phyloP scores from a whole-genome alignment of 345 rosid species.

The Eucalyptus albens region DNA sequence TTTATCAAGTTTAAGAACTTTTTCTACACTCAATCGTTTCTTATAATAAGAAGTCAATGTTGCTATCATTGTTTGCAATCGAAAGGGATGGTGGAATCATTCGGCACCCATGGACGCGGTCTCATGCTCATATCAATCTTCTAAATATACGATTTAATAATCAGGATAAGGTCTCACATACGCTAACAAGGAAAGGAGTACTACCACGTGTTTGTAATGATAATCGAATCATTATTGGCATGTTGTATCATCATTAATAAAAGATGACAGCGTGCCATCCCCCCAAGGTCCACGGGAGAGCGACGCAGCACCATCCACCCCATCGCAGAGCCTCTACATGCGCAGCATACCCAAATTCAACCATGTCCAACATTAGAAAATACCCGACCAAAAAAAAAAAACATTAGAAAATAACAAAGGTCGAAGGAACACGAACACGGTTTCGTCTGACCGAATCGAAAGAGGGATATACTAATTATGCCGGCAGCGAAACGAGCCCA shows the following conservation, averaged over 20 bases:
- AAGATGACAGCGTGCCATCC: background rate
- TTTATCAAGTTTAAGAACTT: background rate
- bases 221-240: background rate
- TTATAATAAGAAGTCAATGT: background rate
- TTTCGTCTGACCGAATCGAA: background rate
- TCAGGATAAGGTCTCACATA: background rate
- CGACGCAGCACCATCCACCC: background rate
- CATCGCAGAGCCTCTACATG: background rate
- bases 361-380: background rate
- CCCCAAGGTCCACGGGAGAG: background rate
- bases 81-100: background rate
- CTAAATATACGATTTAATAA: background rate
- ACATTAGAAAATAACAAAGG: background rate
- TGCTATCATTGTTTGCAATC: background rate
- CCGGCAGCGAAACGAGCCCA: background rate
- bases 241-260: background rate
- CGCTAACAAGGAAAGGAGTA: background rate
- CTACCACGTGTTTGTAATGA: background rate
- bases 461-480: background rate
- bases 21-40: accelerated
- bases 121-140: background rate
- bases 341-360: background rate
- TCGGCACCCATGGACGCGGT: background rate
- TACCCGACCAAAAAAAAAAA: too few species aligned
- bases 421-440: background rate